Percentiles rank a stretch among this genome's conserved stretches.
phyloP scores from a whole-genome alignment of 805 yeast genomes.

The Cyberlindnera americana region DNA sequence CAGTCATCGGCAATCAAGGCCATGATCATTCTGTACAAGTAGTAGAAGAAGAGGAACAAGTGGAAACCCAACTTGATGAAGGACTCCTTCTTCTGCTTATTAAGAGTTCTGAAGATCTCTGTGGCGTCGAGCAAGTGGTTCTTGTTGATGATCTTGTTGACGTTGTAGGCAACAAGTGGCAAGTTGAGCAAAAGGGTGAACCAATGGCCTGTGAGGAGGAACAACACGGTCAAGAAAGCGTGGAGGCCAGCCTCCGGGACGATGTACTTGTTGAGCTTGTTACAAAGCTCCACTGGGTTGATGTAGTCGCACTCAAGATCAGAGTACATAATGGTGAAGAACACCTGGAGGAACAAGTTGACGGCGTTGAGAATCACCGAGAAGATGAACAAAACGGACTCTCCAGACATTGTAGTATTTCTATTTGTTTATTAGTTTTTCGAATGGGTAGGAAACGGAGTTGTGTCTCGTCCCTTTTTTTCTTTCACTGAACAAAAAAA shows the following conservation, averaged over 20 bases:
- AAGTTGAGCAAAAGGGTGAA: slow-evolving; percentile 76
- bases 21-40: slow-evolving; percentile 93
- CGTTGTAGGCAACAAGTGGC: slow-evolving; percentile 83
- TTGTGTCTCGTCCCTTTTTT: no score
- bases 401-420: slow-evolving; percentile 13
- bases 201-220: slow-evolving; percentile 90
- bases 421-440: no score
- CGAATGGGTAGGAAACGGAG: no score
- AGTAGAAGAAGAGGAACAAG: slow-evolving; percentile 88
- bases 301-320: slow-evolving; percentile 95
- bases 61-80: slow-evolving; percentile 90
- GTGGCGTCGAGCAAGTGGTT: slow-evolving; percentile 92
- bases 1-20: slow-evolving; percentile 58
- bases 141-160: slow-evolving; percentile 72
- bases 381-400: slow-evolving; percentile 50
- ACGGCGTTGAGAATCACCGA: slow-evolving; percentile 84
- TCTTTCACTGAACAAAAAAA: no score
- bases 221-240: slow-evolving; percentile 61
- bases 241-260: slow-evolving; percentile 89
- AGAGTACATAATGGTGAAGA: slow-evolving; percentile 91
- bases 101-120: slow-evolving; percentile 91
- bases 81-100: slow-evolving; percentile 89
- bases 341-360: slow-evolving; percentile 87
- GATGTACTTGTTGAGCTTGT: slow-evolving; percentile 83
- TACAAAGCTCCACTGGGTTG: slow-evolving; percentile 95